Conservation (phyloP, 129 eudicot genomes). For the Centella asiatica region DNA sequence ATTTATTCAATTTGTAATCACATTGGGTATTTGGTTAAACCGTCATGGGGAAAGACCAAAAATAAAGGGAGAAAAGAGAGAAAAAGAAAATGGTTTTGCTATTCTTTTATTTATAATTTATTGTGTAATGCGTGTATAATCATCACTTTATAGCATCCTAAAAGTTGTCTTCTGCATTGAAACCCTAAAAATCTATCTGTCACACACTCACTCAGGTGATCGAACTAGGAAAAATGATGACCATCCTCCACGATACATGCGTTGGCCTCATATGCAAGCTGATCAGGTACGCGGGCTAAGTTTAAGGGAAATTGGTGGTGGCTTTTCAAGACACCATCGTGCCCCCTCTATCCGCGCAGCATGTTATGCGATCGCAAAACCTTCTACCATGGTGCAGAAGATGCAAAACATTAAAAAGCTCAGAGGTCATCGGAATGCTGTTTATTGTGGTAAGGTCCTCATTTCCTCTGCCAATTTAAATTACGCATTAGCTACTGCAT, state of each 20-base stretch:
- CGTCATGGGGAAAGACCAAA: too few relatives aligned
- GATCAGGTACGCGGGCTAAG: constrained; percentile 83
- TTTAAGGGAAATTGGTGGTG: constrained; percentile 91
- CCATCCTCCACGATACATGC: constrained; percentile 61
- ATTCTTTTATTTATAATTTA: constrained; percentile 3
- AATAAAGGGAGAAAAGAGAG: not conserved
- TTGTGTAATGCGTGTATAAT: not conserved
- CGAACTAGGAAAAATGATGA: constrained; percentile 29
- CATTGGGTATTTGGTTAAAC: too few relatives aligned
- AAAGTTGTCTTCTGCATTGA: not conserved
- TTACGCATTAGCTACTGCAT: not conserved
- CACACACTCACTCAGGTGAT: constrained; percentile 35
- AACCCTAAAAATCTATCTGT: not conserved
- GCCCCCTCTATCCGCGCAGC: constrained; percentile 82
- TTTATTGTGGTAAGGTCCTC: constrained; percentile 69
- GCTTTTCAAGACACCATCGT: constrained; percentile 83
- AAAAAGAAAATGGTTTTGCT: not conserved
- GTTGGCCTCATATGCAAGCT: constrained; percentile 86
- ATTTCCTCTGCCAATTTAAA: not conserved
- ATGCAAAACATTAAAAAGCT: constrained; percentile 71
- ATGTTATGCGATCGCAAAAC: constrained; percentile 85
- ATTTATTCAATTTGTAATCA: too few relatives aligned
- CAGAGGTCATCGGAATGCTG: constrained; percentile 90
- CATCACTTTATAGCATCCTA: too few relatives aligned
- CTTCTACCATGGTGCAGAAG: constrained; percentile 86